Evolutionary conservation across 805 yeast species (phyloP), one percentile per base, ranked within the genome.

Genomic region (Crinitomyces ghanaensis): DNA sequence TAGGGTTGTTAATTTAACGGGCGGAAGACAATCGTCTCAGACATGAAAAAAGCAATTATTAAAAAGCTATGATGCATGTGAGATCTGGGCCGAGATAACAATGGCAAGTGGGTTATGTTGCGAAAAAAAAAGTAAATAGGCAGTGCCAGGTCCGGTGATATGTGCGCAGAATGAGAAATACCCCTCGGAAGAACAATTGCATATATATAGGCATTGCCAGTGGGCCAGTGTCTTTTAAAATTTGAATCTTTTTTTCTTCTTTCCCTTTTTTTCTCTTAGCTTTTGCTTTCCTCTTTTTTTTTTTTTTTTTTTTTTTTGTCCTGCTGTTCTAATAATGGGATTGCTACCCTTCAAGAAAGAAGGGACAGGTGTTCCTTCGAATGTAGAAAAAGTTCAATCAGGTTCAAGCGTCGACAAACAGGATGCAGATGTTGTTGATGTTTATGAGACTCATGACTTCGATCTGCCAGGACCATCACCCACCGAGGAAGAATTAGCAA

Each of bases 401-500:
- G 24, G n/a, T 9, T 21, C n/a, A 9, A 9, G n/a, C 9, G 24
- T 21, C n/a, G 9, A 9, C 24, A 9, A 9, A 9, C 21, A 28
- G 19, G 19, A 16, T 7, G 27, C n/a, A 25, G n/a, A 11, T 28
- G 20, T 21, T 11, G 6, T 5, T 11, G 21, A 28, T 7, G 20
- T 11, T 11, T 13, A 28, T 8, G n/a, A 18, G 35, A 24, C 26
- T 14, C 36, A 19, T 23, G 26, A 24, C 28, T 13, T 26, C 16
- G 16, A 25, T 12, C 32, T 34, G 6, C 39, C 35, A 8, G 52
- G 52, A 16, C 50, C 50, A 22, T 42, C 36, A 13, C 63, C 80
- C 38, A 74, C 80, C 18, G 68, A 57, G 2, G 70, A 28, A 38
- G 79, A 73, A 44, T 45, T 68, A 46, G 58, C 51, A 28, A 67